Percentiles rank a stretch among this genome's conserved stretches.
Evolutionary conservation across 805 yeast species (phyloP).

Genomic region (Clavispora fructus): DNA sequence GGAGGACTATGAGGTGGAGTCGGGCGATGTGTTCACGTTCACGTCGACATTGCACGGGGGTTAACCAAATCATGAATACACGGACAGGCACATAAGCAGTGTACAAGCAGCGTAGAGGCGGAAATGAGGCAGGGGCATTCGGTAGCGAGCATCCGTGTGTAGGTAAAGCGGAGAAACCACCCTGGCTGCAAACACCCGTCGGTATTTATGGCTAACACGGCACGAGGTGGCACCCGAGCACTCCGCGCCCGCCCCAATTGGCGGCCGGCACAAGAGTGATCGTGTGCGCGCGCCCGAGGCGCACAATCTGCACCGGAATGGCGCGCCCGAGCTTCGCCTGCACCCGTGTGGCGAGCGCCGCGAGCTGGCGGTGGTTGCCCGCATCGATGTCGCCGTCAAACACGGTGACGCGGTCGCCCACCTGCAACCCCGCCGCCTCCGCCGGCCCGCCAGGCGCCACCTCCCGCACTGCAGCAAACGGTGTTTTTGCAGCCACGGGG

Average conservation of each 20-base stretch:
- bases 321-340: conserved; percentile 26
- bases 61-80: conserved; percentile 18
- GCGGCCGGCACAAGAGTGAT: conserved; percentile 39
- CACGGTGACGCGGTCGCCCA: conserved; percentile 49
- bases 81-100: no score
- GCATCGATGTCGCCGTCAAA: conserved; percentile 51
- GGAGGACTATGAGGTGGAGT: conserved; percentile 70
- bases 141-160: no score
- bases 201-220: no score
- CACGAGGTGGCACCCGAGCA: conserved; percentile 61
- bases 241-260: conserved; percentile 62
- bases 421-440: conserved; percentile 41
- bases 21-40: conserved; percentile 75
- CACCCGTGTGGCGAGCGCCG: conserved; percentile 41
- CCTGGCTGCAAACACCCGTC: no score
- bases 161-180: no score
- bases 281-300: conserved; percentile 21
- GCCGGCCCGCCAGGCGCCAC: conserved; percentile 58
- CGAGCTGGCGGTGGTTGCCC: conserved; percentile 49
- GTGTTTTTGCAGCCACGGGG: conserved; percentile 14
- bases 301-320: conserved; percentile 23
- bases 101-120: no score
- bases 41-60: conserved; percentile 97
- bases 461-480: conserved; percentile 52
- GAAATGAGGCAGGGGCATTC: no score